A percentile compares a stretch with the other conserved stretches of the same genome.
phyloP scores from a whole-genome alignment of 23 red algal species.

The Cyanidium caldarium region DNA sequence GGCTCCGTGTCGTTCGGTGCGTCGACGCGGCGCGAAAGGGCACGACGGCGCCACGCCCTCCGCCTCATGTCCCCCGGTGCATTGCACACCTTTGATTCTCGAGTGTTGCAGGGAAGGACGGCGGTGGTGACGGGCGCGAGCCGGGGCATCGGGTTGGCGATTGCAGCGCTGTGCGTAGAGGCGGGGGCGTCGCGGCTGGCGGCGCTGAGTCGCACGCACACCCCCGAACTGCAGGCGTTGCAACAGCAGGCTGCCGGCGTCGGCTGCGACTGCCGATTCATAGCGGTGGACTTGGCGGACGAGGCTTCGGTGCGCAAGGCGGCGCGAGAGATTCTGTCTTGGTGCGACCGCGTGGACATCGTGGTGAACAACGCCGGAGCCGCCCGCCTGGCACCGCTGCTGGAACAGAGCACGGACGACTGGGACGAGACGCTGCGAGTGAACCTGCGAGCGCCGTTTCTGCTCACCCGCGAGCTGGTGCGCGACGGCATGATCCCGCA shows the following conservation, averaged over 20 bases:
- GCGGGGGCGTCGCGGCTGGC: conserved; percentile 37
- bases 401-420: conserved; percentile 13
- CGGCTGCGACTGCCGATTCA: conserved; percentile 12
- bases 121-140: conserved; percentile 82
- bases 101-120: background rate
- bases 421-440: conserved; percentile 76
- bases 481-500: conserved; percentile 31
- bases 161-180: conserved; percentile 22
- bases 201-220: conserved; percentile 10
- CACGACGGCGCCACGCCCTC: too few species aligned
- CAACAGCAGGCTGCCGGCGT: background rate
- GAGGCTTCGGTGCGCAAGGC: background rate
- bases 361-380: conserved; percentile 82
- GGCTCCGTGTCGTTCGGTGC: too few species aligned
- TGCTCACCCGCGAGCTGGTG: conserved; percentile 26
- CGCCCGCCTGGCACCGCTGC: conserved; percentile 17
- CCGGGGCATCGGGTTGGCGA: conserved; percentile 53
- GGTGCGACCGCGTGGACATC: conserved; percentile 30
- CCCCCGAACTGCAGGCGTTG: background rate
- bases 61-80: too few species aligned
- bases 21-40: too few species aligned
- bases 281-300: conserved; percentile 19
- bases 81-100: too few species aligned
- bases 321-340: conserved; percentile 1
- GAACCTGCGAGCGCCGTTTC: conserved; percentile 57